Evolutionary conservation across 129 eudicot genomes (phyloP), one percentile per base, ranked within the genome.

Genomic region (Centrapalus pauciflorus): DNA sequence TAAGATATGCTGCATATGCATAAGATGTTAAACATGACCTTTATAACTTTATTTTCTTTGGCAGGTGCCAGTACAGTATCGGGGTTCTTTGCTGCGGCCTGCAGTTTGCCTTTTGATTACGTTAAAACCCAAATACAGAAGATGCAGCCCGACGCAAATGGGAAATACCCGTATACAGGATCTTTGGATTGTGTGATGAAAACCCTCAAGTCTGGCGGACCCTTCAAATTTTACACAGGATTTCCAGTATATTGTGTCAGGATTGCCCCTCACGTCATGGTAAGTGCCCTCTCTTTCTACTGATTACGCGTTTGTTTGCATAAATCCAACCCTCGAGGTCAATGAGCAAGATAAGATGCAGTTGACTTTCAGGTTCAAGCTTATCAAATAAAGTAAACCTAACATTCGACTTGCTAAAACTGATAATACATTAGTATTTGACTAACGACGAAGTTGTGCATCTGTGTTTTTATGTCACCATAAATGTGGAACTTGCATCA

Each of bases 231-330:
- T 65, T 79, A 79, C 70, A 69, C 76, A 1, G 84, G 84, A 13
- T 79, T 79, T 60, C 84, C 80, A 0, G 80, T 79, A 35, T 79
- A 79, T 54, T 79, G 80, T 79, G 77, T 69, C 33, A 74, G 84
- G 59, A 67, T 79, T 7, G 80, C 84, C 32, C 84, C 84, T 14
- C 84, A 79, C 32, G 84, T 79, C 64, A 79, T 79, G 80, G 80
- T 79, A 74, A 28, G 6, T 33, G 1, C 58, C 30, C 55, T 13
- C 50, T 21, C 37, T 9, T 16, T 27, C 16, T 7, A 20, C 38
- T 25, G 29, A 7, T 27, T 14, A 7, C 23, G 10, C 7, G 1
- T 54, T 48, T 17, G 43, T 32, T 60, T 14, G 25, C 12, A 38
- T 12, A 10, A 30, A 61, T n/a, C 14, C 7, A 61, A 20, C 23